Evolutionary conservation across 2,329 filamentous ascomycete species (phyloP).

Genomic region (Aspergillus awamori): DNA sequence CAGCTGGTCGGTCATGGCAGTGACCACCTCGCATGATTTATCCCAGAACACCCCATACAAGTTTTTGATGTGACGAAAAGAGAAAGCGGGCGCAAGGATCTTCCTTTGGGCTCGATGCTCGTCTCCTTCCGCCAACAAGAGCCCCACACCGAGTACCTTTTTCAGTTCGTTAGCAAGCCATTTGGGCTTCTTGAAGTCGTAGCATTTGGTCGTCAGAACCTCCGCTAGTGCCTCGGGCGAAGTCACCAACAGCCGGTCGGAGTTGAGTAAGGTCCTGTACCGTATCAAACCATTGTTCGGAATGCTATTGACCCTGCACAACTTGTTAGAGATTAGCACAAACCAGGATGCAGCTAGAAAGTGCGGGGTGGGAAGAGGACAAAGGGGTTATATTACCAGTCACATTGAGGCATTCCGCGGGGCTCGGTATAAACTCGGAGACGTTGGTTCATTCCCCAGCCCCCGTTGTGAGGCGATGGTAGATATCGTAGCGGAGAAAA

Average conservation of each 20-base stretch:
- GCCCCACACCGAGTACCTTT: not conserved
- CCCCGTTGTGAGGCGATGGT: not conserved
- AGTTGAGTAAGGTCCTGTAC: conserved; percentile 2
- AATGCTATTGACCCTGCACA: not conserved
- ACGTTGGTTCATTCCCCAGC: not conserved
- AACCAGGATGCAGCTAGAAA: not conserved
- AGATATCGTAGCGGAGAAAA: not conserved
- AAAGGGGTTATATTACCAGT: not conserved
- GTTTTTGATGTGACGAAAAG: not conserved
- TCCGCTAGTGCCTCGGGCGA: conserved; percentile 5
- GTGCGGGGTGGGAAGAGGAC: not conserved
- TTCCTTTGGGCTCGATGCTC: conserved; percentile 4
- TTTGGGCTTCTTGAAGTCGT: conserved; percentile 1
- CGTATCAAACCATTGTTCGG: conserved; percentile 2
- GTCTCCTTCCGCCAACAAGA: not conserved
- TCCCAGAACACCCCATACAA: not conserved
- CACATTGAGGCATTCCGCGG: not conserved
- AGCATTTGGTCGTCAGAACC: not conserved
- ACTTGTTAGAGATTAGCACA: not conserved
- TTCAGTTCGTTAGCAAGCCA: not conserved
- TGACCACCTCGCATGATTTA: not conserved
- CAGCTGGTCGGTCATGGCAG: not conserved
- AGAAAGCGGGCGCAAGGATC: not conserved
- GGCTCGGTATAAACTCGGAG: not conserved
- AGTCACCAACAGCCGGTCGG: conserved; percentile 4